Base-by-base conservation (phyloP, 805 yeast species). In the Tetrapisispora fleetii region DNA sequence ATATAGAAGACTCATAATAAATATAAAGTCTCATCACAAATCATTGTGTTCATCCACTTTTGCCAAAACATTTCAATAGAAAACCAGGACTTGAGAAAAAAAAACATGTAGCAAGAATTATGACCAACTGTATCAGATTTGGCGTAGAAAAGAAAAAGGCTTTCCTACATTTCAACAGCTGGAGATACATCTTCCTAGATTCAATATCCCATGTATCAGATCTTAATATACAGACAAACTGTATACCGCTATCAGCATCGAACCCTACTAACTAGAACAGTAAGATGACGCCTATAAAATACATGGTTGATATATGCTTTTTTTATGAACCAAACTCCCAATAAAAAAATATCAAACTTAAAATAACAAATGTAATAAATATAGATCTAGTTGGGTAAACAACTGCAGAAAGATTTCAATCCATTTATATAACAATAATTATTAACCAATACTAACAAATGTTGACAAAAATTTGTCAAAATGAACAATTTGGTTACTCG, bases 121-220 rank as follows among this genome's bases (percentile, higher is more conserved):
- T 64, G 68, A 64, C 68, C 68, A 64, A 63, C 57, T 62, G 62
- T 59, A 64, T 64, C 68, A 64, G 59, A 40, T 56, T 56, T 54
- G 43, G 45, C 55, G 57, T 62, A 55, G 44, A 48, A 42, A 48
- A 52, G 60, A 59, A 54, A 63, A 63, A 60, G 58, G 64, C 64
- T 58, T 54, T 52, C 55, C 53, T 54, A 59, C 45, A 49, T 47
- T 51, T 64, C 67, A 63, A 60, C 64, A 63, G 62, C 68, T 64
- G 68, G 68, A 64, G 68, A 64, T 64, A 64, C 68, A 60, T 62
- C 67, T 57, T 64, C 58, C 62, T 28, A 48, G 46, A 45, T 40
- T 63, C 48, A 45, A 48, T 63, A 60, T 63, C 38, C 61, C 67
- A 59, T 56, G 58, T 50, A 49, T 42, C 56, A 48, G 1, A 38